Base-by-base conservation (phyloP, 2,329 filamentous ascomycete genomes). In the Colletotrichum sojae region DNA sequence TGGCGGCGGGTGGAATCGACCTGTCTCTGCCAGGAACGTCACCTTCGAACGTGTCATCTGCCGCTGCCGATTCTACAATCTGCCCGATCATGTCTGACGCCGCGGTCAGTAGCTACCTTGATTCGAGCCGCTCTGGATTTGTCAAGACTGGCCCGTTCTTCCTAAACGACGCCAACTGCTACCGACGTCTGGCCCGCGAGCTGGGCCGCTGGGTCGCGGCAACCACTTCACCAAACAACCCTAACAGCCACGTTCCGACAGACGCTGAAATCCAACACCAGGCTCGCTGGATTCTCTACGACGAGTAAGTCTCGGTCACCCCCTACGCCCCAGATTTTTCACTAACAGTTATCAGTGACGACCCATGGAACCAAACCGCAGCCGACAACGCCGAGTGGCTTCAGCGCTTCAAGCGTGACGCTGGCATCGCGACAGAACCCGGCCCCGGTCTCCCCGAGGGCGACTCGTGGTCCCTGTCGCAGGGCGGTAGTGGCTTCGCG, bases 321-420 rank as follows among this genome's bases (percentile, higher is more conserved):
- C 25, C 8, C 20, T 20, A 20, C 18, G 1, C 18, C 20, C 9
- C 2, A 3, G 9, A 1, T 12, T 13, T 2, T 43, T 31, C 31
- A 5, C 25, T 31, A 9, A 66, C 25, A 45, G 5, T 6, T 49
- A 25, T 3, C 52, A 89, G 87, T 65, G 89, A 90, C 65, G 89
- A 90, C 73, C 87, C 87, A 2, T 90, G 88, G 86, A 90, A 91
- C 75, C 86, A 89, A 72, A 91, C 89, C 0, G 86, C 87, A 1
- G 88, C 88, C 36, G 89, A 91, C 73, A 90, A 91, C 71, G 83
- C 82, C 1, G 88, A 91, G 76, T 91, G 89, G 89, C 82, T 91
- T 13, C 82, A 84, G 64, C 84, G 88, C 52, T 90, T 91, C 80
- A 91, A 91, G 76, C 84, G 87, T 12, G 84, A 88, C 55, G 82